Evolutionary conservation across 2,329 filamentous ascomycete species (phyloP), one percentile per base, ranked within the genome.

Genomic region (Fusarium brachygibbosum): DNA sequence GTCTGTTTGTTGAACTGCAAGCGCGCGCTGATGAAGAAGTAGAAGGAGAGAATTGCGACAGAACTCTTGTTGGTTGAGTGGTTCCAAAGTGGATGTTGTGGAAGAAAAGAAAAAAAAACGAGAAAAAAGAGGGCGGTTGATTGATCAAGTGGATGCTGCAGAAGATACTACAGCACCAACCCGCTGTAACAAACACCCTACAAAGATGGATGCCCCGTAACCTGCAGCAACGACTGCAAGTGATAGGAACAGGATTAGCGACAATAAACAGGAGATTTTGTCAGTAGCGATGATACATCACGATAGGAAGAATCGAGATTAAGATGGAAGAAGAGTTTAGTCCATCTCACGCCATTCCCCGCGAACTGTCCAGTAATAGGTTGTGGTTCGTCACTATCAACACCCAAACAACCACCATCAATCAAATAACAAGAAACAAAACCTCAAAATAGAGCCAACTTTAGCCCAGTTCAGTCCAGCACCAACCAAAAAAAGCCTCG

Each of bases 401-500:
- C 63, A 35, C 58, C 61, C 37, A 64, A 64, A 41, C 60, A 57
- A 57, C 60, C 70, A 56, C 32, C 38, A 48, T 34, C 59, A 64
- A 63, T n/a, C n/a, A n/a, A n/a, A n/a, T n/a, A n/a, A 42, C 64
- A 73, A 67, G 38, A 41, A 58, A 69, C 60, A 71, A 69, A 59
- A 35, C 19, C 45, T 63, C 56, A 51, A 63, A 63, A 63, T 63
- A 63, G 49, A 63, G 41, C 35, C 59, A 25, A 50, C 23, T 16
- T 16, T 34, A 63, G 55, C 28, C 35, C 55, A 59, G 44, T 35
- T n/a, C 37, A 61, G 45, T 45, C 32, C 38, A 57, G 35, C 13
- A n/a, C 25, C 54, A 53, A 34, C 41, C 45, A 38, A 58, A 59
- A 58, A 59, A 58, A 63, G 56, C 44, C 56, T 67, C 52, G 50